These are phyloP conservation scores for Huiozyma sinensis DNA, from an alignment of 805 yeast genomes.

Conservation along the genomic window DNA sequence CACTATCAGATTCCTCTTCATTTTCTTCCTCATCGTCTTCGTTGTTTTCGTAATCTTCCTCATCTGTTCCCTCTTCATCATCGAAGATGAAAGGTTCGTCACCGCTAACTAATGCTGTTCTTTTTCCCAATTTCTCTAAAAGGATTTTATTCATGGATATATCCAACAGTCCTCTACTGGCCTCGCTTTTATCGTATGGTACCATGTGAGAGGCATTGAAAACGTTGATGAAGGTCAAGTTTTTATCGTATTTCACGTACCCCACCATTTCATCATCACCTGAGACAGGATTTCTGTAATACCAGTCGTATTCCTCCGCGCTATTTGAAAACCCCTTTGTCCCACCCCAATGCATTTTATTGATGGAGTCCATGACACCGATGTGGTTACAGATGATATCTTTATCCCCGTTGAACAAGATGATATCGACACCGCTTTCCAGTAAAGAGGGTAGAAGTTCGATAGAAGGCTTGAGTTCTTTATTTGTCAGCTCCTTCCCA, in stretches of 20 bases:
- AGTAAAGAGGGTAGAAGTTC: constrained; percentile 58
- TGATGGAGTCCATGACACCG: constrained; percentile 62
- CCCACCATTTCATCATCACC: constrained; percentile 33
- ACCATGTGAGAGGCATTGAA: constrained; percentile 87
- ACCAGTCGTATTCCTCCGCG: constrained; percentile 33
- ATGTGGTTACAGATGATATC: constrained; percentile 80
- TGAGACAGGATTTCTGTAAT: constrained; percentile 9
- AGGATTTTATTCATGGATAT: constrained; percentile 37
- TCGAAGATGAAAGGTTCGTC: constrained; percentile 31
- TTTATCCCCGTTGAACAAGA: constrained; percentile 77
- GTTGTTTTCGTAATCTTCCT: constrained; percentile 29
- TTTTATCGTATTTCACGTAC: constrained; percentile 44
- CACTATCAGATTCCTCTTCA: constrained; percentile 7
- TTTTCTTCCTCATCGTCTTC: constrained; percentile 31
- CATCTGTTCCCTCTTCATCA: constrained; percentile 42
- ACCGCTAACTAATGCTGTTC: constrained; percentile 32
- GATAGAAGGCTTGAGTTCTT: constrained; percentile 48
- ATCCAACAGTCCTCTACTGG: constrained; percentile 62
- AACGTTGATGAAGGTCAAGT: constrained; percentile 66
- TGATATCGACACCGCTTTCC: constrained; percentile 42
- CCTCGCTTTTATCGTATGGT: constrained; percentile 67
- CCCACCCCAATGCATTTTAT: constrained; percentile 57
- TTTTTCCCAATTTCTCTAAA: constrained; percentile 44
- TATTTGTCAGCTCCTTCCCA: constrained; percentile 39
- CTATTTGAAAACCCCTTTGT: constrained; percentile 25